Base-by-base conservation (phyloP, 202 grass and related monocot species). In the Schoenoplectus triqueter region DNA sequence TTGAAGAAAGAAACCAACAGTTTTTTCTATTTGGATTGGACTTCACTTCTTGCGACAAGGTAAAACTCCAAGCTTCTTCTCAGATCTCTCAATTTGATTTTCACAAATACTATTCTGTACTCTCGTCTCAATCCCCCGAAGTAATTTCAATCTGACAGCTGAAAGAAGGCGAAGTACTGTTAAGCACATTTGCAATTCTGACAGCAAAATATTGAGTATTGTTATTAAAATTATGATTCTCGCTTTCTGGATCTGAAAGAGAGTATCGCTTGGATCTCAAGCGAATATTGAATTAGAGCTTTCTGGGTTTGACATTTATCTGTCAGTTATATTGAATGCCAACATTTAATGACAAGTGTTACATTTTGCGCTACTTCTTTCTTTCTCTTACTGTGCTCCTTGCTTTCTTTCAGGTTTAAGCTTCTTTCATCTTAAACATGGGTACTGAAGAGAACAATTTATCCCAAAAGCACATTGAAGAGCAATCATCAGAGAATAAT, bases 401-500 rank as follows among this genome's bases (percentile, higher is more conserved):
- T 69, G 8, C 21, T 31, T 5, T 31, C 7, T 71, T 83, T 70
- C 81, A 83, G 81, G 65, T 83, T 82, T 64, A 6, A 83, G 14
- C 59, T 22, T 19, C 10, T 82, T 52, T 82, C 80, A 22, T 13
- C 21, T 68, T 72, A 75, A 54, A 73, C 44, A 97, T 91, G 94
- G 81, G 85, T 94, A 74, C 90, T 57, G 87, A 87, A 81, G 92
- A 86, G 69, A 69, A 59, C 77, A 64, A 81, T 63, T 75, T 85
- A 72, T 57, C 61, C 22, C 66, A 85, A 6, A 78, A 8, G 39
- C 54, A 77, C 14, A 44, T 65, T 45, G 89, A 88, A 14, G 56
- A 73, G 18, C 66, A 81, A 44, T 46, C 59, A 66, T 21, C 76
- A 46, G 63, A 47, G 13, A 44, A 48, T 76, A 71, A 49, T 9